Percentiles rank a stretch among this genome's conserved stretches.
These are phyloP conservation scores for Diaporthe vexans DNA, from an alignment of 2,329 filamentous ascomycete genomes.

Conservation along the genomic window DNA sequence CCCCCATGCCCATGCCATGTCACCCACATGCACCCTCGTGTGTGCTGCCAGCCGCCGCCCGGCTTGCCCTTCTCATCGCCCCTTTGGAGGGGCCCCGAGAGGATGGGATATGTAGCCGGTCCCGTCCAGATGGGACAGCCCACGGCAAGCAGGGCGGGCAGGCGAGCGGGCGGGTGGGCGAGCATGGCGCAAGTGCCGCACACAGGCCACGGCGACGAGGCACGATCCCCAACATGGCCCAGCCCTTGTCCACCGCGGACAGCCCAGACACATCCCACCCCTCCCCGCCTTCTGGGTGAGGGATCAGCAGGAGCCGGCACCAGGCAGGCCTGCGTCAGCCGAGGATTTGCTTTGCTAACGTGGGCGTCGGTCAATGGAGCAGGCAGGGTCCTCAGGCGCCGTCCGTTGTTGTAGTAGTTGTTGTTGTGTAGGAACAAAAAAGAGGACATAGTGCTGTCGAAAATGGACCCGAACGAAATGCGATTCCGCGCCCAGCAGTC, in stretches of 20 bases:
- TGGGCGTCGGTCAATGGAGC: constrained; percentile 51
- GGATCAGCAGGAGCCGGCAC: constrained; percentile 37
- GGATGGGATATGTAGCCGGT: neutral
- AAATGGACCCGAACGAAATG: constrained; percentile 78
- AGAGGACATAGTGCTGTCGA: constrained; percentile 54
- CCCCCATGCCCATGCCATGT: constrained; percentile 17
- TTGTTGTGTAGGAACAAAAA: constrained; percentile 53
- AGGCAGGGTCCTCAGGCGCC: constrained; percentile 52
- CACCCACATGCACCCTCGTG: constrained; percentile 29
- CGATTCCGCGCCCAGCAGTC: constrained; percentile 84
- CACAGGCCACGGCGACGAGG: constrained; percentile 25
- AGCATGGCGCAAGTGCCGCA: constrained; percentile 17
- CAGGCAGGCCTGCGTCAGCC: constrained; percentile 29
- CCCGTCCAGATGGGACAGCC: neutral
- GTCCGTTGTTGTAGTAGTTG: constrained; percentile 48
- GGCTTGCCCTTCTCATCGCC: constrained; percentile 1
- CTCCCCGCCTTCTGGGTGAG: constrained; percentile 31
- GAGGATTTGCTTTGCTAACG: constrained; percentile 38
- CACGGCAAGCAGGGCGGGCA: neutral
- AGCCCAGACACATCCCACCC: constrained; percentile 34
- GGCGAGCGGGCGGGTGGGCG: neutral
- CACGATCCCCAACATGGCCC: constrained; percentile 21
- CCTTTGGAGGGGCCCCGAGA: neutral
- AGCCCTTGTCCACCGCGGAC: constrained; percentile 12
- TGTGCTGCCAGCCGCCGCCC: constrained; percentile 20